phyloP scores from a whole-genome alignment of 2,329 filamentous ascomycete species.

The Scytalidium sp. region DNA sequence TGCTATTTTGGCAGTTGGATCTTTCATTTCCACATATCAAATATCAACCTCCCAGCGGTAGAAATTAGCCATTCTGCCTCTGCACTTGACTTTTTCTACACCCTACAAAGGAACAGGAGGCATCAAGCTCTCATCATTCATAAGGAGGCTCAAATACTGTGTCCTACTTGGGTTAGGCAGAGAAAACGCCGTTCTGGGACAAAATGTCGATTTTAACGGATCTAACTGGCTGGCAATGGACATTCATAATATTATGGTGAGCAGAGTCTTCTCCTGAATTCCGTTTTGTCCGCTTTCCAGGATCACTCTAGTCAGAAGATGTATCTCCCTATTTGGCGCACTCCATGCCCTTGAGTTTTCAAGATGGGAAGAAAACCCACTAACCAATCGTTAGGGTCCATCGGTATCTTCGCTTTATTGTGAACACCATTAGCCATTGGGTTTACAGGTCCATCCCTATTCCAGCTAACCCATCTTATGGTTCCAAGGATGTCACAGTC shows the following conservation, averaged over 20 bases:
- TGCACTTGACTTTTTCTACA: background rate
- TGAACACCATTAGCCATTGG: conserved; percentile 86
- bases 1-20: background rate
- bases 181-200: background rate
- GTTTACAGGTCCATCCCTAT: conserved; percentile 81
- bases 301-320: too few species aligned
- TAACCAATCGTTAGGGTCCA: conserved; percentile 62
- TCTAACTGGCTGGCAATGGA: conserved; percentile 13
- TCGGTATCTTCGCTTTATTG: conserved; percentile 80
- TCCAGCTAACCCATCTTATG: conserved; percentile 67
- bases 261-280: conserved; percentile 3
- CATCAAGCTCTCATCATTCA: too few species aligned
- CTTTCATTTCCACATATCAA: background rate
- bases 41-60: background rate
- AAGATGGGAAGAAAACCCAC: background rate
- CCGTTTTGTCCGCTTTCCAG: background rate
- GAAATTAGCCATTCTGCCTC: background rate
- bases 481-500: conserved; percentile 81
- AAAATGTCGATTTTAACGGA: conserved; percentile 8
- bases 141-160: too few species aligned
- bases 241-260: conserved; percentile 22
- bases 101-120: background rate
- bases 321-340: background rate
- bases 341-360: background rate
- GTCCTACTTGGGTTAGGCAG: too few species aligned